Base-by-base conservation (phyloP, 2,329 filamentous ascomycete genomes). In the Cadophora luteo-olivacea region DNA sequence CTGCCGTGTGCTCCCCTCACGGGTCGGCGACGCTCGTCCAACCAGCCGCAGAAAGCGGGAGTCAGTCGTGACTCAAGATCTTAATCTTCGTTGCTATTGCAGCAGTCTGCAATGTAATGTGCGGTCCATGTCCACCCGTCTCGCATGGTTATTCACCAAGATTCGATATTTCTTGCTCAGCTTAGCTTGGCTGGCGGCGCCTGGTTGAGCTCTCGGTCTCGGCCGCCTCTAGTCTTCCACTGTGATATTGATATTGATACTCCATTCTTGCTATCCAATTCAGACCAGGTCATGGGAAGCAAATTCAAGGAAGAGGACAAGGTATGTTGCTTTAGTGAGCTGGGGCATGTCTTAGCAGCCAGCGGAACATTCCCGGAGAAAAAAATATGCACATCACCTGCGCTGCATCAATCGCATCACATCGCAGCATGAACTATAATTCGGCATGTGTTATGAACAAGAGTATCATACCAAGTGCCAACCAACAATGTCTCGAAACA, bases 321-420 rank as follows among this genome's bases (percentile, higher is more conserved):
- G 4, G n/a, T 11, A 16, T 5, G 8, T 3, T 29, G 29, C 36
- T 14, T 38, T 45, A 45, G 41, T 45, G 41, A 45, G 14, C 12
- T 16, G 16, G 14, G 19, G 12, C 4, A 19, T 16, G 16, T 45
- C 41, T 45, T 19, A 19, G 6, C 12, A 45, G 41, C 41, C 8
- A 57, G n/a, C 55, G 33, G 55, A 14, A 14, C 8, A n/a, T 38
- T 7, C 1, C 6, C 14, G 33, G 55, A 41, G 32, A 58, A 32
- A 58, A 41, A 32, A 58, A 38, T 58, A 58, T 38, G 55, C 55
- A 58, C 32, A 58, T 58, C 55, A 38, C 32, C 55, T 57, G 32
- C 29, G 4, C 19, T 38, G 7, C 29, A 33, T 33, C 54, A 16
- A 57, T n/a, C 55, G 55, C 22, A 38, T 24, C 55, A 38, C 33